Evolutionary conservation across 371 early-diverging fungal species (phyloP).

Genomic region (Mortierella sp.): DNA sequence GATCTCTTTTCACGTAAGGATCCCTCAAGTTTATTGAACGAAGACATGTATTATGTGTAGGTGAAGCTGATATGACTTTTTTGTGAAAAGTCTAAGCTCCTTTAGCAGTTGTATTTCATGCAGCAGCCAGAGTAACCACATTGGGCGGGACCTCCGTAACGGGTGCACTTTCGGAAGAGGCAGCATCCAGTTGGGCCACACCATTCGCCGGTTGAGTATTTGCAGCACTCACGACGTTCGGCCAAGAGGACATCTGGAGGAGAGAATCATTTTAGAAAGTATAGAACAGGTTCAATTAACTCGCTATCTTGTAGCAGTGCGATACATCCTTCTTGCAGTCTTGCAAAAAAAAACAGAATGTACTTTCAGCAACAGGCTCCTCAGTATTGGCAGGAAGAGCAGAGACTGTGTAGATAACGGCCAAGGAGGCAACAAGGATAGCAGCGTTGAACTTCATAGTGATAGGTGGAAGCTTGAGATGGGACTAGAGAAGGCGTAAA

Average conservation of each 20-base stretch:
- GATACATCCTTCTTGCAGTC: too few relatives aligned
- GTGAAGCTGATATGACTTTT: too few relatives aligned
- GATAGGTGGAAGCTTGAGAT: too few relatives aligned
- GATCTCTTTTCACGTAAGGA: too few relatives aligned
- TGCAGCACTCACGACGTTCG: constrained; percentile 17
- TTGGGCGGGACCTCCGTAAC: constrained; percentile 27
- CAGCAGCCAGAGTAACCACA: constrained; percentile 35
- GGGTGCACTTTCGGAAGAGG: constrained; percentile 21
- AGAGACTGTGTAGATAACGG: constrained; percentile 12
- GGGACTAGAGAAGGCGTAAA: too few relatives aligned
- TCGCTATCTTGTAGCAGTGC: background rate
- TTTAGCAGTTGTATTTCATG: constrained; percentile 24
- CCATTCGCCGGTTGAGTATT: constrained; percentile 21
- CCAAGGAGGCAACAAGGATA: constrained; percentile 17
- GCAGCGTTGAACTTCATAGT: constrained; percentile 32
- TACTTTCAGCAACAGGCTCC: constrained; percentile 11
- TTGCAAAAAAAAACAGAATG: background rate
- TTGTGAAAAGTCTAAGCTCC: too few relatives aligned
- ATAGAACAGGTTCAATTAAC: too few relatives aligned
- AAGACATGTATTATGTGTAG: too few relatives aligned
- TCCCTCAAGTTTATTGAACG: too few relatives aligned
- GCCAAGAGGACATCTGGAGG: background rate
- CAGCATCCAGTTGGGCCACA: constrained; percentile 28
- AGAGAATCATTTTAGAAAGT: too few relatives aligned
- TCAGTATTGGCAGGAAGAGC: constrained; percentile 12